A percentile compares a stretch with the other conserved stretches of the same genome.
Conservation (phyloP, 129 eudicot genomes). For the Ambrosia artemisiifolia region DNA sequence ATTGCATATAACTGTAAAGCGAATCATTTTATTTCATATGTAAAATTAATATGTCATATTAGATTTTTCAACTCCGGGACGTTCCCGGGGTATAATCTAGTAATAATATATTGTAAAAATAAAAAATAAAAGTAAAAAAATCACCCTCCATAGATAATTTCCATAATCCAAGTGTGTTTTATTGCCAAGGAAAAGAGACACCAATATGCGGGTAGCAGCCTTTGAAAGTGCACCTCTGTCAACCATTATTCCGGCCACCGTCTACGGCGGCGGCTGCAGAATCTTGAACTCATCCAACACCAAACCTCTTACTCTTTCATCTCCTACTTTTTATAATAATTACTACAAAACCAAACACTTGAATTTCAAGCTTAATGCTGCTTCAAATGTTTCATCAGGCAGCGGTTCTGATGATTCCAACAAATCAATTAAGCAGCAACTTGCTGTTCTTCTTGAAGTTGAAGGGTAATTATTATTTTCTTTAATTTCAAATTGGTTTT, state of each 20-base stretch:
- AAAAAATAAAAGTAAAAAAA: no score
- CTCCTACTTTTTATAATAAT: conserved; percentile 15
- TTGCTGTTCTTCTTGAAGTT: conserved; percentile 79
- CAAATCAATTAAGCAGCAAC: conserved; percentile 31
- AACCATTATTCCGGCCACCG: conserved; percentile 18
- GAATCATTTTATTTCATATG: no score
- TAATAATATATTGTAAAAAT: no score
- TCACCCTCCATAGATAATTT: background rate
- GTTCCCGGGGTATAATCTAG: no score
- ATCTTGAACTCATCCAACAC: background rate
- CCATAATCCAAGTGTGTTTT: background rate
- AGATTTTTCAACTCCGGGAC: no score
- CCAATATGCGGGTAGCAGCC: conserved; percentile 24
- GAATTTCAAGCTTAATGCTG: conserved; percentile 37
- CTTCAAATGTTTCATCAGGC: conserved; percentile 24
- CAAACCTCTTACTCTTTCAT: conserved; percentile 11
- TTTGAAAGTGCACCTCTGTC: conserved; percentile 19
- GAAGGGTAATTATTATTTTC: conserved; percentile 53
- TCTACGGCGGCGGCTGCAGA: background rate
- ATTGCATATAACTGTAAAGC: no score
- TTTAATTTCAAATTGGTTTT: background rate
- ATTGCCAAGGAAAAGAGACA: no score
- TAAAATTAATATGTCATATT: no score
- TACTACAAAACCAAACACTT: conserved; percentile 29
- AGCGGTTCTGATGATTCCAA: conserved; percentile 10